Evolutionary conservation across 176 grass and related monocot genomes (phyloP).

Genomic region (Microstegium vimineum): DNA sequence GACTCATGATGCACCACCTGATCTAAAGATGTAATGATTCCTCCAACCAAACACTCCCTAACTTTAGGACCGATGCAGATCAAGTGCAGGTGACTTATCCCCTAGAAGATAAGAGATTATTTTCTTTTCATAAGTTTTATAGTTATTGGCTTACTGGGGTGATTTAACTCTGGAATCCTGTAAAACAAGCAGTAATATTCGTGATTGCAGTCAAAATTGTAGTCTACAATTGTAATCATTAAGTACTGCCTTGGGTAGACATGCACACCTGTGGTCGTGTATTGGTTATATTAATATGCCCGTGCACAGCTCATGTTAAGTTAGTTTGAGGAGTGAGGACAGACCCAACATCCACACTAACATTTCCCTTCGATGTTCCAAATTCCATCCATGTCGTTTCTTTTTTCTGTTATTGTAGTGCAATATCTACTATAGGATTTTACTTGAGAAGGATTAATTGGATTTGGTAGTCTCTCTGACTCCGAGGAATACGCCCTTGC

Average conservation of each 20-base stretch:
- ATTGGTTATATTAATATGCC: neutral
- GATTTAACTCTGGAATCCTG: neutral
- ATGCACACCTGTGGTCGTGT: neutral
- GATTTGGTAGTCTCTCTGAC: neutral
- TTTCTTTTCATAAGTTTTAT: neutral
- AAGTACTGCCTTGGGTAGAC: neutral
- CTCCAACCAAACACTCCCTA: neutral
- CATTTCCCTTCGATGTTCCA: neutral
- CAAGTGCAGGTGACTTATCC: neutral
- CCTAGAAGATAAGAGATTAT: neutral
- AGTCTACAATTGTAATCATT: neutral
- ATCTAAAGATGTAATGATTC: neutral
- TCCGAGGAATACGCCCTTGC: neutral
- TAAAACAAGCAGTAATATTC: neutral
- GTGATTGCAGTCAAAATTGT: neutral
- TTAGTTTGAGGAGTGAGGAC: neutral
- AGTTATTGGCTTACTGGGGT: neutral
- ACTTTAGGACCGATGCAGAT: neutral
- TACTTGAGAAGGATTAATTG: neutral
- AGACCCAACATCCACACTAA: neutral
- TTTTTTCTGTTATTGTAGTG: neutral
- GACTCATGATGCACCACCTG: neutral
- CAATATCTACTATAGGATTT: neutral
- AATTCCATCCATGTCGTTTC: neutral
- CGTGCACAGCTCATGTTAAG: neutral